Base-by-base conservation (phyloP, 1,284 basidiomycete genomes). In the Naganishia sp. region DNA sequence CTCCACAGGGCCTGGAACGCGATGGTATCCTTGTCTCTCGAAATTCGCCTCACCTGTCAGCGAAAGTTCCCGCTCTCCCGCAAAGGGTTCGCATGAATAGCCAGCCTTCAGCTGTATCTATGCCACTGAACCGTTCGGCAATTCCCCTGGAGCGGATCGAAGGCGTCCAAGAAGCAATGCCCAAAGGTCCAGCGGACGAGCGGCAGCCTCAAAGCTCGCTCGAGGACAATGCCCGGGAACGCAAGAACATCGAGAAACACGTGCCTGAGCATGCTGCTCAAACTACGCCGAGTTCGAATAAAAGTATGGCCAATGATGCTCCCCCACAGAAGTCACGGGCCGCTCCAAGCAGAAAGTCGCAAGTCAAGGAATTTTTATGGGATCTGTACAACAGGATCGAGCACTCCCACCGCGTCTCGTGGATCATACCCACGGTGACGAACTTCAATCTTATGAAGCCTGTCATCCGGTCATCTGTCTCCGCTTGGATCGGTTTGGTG, bases 401-500 rank as follows among this genome's bases (percentile, higher is more conserved):
- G 21, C 10, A 46, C 13, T 61, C 59, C 16, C 55, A 46, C n/a
- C 56, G 57, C 18, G 73, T 79, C n/a, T 49, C 64, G 0, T 80
- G 78, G 78, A 73, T 78, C 21, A 43, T 50, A 23, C 75, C 74
- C 1, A 76, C 73, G 52, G 55, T 77, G 15, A 68, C 55, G 6
- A 75, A 71, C 16, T 75, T 70, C 69, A 67, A 65, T 15, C 63
- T 69, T 28, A 52, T 74, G 68, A 77, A 76, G 68, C 75, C 77
- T 2, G 78, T 77, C 13, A 69, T 79, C 11, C 67, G 78, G 6
- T 73, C 72, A 18, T 70, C 75, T 2, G 31, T 79, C 6, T 71
- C 77, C 36, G 78, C 74, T 10, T 80, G 79, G 79, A 45, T 79
- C 6, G 77, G 79, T 3, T 68, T 77, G 18, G 44, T 80, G 0